These are phyloP conservation scores for Coprinellus aureogranulatus DNA, from an alignment of 768 basidiomycete species.

Conservation along the genomic window DNA sequence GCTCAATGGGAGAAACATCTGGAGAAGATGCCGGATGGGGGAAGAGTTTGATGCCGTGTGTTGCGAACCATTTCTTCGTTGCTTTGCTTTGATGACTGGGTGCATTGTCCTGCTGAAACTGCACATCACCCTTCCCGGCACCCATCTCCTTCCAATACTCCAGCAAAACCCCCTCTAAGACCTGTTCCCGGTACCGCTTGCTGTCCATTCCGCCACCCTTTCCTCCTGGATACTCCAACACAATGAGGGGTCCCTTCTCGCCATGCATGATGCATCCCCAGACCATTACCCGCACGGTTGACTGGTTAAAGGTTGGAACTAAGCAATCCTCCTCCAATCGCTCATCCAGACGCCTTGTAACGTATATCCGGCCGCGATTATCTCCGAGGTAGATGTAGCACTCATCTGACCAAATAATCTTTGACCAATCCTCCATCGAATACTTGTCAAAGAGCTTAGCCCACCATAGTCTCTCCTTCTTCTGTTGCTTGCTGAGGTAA, in stretches of 20 bases:
- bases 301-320: conserved; percentile 21
- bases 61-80: background rate
- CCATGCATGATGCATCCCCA: conserved; percentile 20
- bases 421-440: conserved; percentile 13
- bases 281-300: conserved; percentile 11
- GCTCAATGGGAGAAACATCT: background rate
- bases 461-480: conserved; percentile 14
- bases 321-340: conserved; percentile 17
- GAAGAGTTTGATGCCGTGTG: background rate
- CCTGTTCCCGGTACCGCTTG: conserved; percentile 20
- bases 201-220: conserved; percentile 17
- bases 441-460: conserved; percentile 8
- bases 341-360: conserved; percentile 20
- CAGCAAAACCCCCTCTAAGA: conserved; percentile 17
- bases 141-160: conserved; percentile 9
- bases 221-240: conserved; percentile 21
- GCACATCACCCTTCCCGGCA: background rate
- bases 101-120: conserved; percentile 6
- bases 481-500: conserved; percentile 14
- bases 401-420: conserved; percentile 22
- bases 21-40: background rate
- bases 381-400: conserved; percentile 14
- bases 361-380: conserved; percentile 15
- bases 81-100: background rate
- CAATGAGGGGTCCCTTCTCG: conserved; percentile 22